phyloP scores from a whole-genome alignment of 176 grass and related monocot genomes.

The Triticum turgidum region DNA sequence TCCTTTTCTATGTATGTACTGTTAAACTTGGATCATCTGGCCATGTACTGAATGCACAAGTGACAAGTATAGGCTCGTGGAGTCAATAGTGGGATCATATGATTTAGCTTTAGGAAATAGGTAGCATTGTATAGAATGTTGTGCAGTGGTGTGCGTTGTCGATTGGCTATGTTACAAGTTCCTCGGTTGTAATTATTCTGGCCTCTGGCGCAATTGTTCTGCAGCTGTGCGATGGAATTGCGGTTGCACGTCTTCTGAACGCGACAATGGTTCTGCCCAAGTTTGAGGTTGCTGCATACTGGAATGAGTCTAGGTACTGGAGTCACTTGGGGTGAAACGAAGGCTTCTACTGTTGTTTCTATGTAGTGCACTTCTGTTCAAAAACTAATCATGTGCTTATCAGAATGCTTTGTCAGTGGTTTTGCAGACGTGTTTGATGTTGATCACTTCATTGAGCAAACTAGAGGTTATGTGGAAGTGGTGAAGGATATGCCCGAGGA shows the following conservation, averaged over 20 bases:
- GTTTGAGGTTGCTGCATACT: slow-evolving; percentile 91
- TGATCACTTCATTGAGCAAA: slow-evolving; percentile 88
- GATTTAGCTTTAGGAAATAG: not conserved
- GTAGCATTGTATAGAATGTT: not conserved
- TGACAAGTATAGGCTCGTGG: not conserved
- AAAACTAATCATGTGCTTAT: slow-evolving; percentile 25
- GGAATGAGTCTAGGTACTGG: slow-evolving; percentile 95
- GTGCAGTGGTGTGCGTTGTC: not conserved
- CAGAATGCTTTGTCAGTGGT: slow-evolving; percentile 56
- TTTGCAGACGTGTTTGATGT: slow-evolving; percentile 95
- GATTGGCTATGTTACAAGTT: not conserved
- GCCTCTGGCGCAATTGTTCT: slow-evolving; percentile 1
- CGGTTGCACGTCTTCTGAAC: slow-evolving; percentile 73
- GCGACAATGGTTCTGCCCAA: slow-evolving; percentile 89
- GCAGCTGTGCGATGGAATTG: slow-evolving; percentile 92
- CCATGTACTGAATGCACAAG: not conserved
- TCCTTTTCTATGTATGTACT: not conserved
- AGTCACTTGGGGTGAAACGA: not conserved
- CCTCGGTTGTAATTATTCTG: not conserved
- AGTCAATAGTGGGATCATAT: not conserved
- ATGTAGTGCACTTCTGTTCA: slow-evolving; percentile 18
- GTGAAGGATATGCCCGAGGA: slow-evolving; percentile 72
- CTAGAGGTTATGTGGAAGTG: slow-evolving; percentile 75
- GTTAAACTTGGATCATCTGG: not conserved
- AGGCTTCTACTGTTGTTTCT: not conserved